Evolutionary conservation across 2,329 filamentous ascomycete species (phyloP), one percentile per base, ranked within the genome.

Genomic region (Zelopaecilomyces penicillatus): DNA sequence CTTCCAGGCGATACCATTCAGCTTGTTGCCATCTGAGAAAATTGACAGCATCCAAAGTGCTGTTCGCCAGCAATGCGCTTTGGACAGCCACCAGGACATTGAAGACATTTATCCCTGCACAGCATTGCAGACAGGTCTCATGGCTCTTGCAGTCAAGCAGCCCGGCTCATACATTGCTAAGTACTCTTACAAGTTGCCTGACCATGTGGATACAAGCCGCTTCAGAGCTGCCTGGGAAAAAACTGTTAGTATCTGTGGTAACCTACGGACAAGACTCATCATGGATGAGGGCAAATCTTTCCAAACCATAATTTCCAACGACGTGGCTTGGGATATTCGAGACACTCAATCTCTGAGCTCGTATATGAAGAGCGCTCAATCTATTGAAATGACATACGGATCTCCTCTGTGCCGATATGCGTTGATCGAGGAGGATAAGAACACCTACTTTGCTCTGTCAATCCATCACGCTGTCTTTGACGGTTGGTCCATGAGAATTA

Each of bases 111-210:
- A 49, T 8, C 52, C 52, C 5, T 52, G 52, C 26, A 52, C 49
- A 2, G 47, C 51, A 19, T 45, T 55, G 9, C 53, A 54, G 1
- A 46, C 48, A 5, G 53, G 53, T 27, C 37, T 54, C 8, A 54
- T 55, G 50, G 58, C 62, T 1, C 50, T 66, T 2, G 56, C 64
- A 2, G 54, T 52, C 33, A 56, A 57, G 30, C 53, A 59, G 6
- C 37, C 49, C 3, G 64, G 61, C 2, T 59, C 58, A 1, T 69
- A 69, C 36, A 54, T 67, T n/a, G 57, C 60, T 3, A 54, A 57
- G 39, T 54, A 57, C 30, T 53, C 52, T 11, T 47, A 57, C 30
- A 43, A 46, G 27, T 50, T 61, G 3, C 39, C 52, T 0, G 35
- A 30, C 1, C 12, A 54, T 9, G 32, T 57, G 4, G 52, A 62